Base-by-base conservation (phyloP, 2,329 filamentous ascomycete genomes). In the Neonectria punicea region DNA sequence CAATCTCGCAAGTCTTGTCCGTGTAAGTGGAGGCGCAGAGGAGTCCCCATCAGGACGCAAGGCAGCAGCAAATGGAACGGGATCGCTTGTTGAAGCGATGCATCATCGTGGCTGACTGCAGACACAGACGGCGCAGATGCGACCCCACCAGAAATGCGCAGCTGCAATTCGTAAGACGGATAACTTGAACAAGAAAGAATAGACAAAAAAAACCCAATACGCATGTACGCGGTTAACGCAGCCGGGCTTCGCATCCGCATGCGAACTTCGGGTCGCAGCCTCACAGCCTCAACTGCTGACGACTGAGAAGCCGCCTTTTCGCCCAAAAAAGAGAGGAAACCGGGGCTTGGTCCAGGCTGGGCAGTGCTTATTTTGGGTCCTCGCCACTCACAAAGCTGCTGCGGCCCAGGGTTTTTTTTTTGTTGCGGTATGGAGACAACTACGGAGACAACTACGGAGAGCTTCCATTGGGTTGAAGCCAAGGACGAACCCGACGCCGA, bases 201-300 rank as follows among this genome's bases (percentile, higher is more conserved):
- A n/a, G 36, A 39, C 4, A 39, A n/a, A n/a, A 13, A n/a, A 16
- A 39, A 6, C n/a, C n/a, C 2, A 36, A 16, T 39, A 39, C 36
- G 36, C 36, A 39, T 39, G n/a, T n/a, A 39, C 36, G 14, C 36
- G 14, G 36, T 16, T 14, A 13, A 14, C 34, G 58, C 39, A 47
- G 41, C 30, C 28, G 50, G 54, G 64, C 62, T 63, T 51, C 61
- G 36, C 36, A n/a, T 65, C 57, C 41, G n/a, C 50, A 22, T 22
- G 28, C 59, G n/a, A 57, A 34, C 46, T 20, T 49, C 50, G 49
- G 49, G 16, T 47, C 25, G 36, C 36, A 18, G 49, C 54, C 50
- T 20, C 65, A 67, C 53, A 67, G 65, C 69, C 70, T 51, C 70
- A 64, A 64, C 61, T 18, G 66, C 60, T 72, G 69, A 70, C 67